phyloP scores from a whole-genome alignment of 495 filamentous ascomycete species.

The Staphylotrichum tortipilum region DNA sequence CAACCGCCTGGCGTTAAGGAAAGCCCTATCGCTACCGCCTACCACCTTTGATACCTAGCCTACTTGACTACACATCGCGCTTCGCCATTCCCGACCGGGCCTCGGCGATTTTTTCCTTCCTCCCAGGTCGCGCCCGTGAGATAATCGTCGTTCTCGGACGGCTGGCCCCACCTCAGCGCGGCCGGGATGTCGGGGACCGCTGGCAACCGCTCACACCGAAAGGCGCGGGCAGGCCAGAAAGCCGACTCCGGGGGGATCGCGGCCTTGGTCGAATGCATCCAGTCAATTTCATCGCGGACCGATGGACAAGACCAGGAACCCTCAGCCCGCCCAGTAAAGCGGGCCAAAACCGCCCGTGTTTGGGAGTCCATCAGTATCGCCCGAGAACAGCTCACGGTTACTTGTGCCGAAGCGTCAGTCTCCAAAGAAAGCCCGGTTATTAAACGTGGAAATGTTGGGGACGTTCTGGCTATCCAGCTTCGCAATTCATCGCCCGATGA shows the following conservation, averaged over 20 bases:
- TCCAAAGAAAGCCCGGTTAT: background rate
- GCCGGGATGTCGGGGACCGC: slow-evolving; percentile 10
- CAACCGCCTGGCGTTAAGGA: too few species aligned
- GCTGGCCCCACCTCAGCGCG: background rate
- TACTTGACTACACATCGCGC: too few species aligned
- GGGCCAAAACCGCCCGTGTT: slow-evolving; percentile 5
- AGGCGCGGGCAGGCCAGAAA: background rate
- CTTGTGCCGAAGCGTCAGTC: background rate
- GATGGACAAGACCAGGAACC: background rate
- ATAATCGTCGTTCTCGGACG: too few species aligned
- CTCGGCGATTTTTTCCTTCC: too few species aligned
- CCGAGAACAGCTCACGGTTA: slow-evolving; percentile 14
- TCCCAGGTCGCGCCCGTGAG: too few species aligned
- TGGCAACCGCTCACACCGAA: background rate
- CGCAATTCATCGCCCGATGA: background rate
- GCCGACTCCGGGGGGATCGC: slow-evolving; percentile 4
- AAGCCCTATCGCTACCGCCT: too few species aligned
- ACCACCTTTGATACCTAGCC: too few species aligned
- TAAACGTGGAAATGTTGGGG: slow-evolving; percentile 8
- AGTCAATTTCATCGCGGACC: background rate
- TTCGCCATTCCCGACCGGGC: too few species aligned
- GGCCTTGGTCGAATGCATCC: slow-evolving; percentile 14
- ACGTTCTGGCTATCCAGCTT: slow-evolving; percentile 5
- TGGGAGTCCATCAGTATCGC: slow-evolving; percentile 18
- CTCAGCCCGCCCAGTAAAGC: slow-evolving; percentile 13